Percentiles rank a stretch among this genome's conserved stretches.
Conservation (phyloP, 2,329 filamentous ascomycete genomes). For the Colletotrichum simmondsii region DNA sequence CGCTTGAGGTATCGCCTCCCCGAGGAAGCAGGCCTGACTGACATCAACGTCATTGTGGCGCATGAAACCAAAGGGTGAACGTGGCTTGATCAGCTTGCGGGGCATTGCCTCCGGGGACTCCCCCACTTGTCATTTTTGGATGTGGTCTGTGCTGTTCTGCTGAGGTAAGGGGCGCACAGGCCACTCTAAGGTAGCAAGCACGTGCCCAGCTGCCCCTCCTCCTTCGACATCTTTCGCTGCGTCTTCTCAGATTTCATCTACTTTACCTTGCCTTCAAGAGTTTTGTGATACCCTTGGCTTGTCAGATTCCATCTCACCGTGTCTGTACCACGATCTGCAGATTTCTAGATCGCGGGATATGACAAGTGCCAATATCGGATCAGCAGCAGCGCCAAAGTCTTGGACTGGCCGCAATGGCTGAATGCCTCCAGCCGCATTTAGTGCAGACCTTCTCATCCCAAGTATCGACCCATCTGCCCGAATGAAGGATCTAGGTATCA, state of each 20-base stretch:
- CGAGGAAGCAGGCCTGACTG: conserved; percentile 2
- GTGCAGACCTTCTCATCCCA: neutral
- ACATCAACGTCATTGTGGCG: conserved; percentile 56
- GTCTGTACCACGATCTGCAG: too few species aligned
- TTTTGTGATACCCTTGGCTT: neutral
- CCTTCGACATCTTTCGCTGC: neutral
- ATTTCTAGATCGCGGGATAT: neutral
- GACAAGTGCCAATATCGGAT: neutral
- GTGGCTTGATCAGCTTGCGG: conserved; percentile 40
- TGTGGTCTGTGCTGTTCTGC: neutral
- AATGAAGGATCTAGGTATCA: neutral
- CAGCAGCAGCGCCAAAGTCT: neutral
- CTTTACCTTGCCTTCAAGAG: too few species aligned
- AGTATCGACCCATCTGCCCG: neutral
- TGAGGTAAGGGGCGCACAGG: neutral
- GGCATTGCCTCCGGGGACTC: neutral
- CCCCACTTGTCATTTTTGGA: neutral
- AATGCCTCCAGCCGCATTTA: neutral
- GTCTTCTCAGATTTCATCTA: neutral
- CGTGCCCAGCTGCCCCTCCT: neutral
- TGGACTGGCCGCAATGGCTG: neutral
- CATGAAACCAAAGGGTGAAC: conserved; percentile 36
- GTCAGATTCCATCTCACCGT: too few species aligned
- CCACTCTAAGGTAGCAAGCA: too few species aligned
- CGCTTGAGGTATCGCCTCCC: conserved; percentile 5